Conservation (phyloP, 2,329 filamentous ascomycete species). For the Gremmenia infestans region DNA sequence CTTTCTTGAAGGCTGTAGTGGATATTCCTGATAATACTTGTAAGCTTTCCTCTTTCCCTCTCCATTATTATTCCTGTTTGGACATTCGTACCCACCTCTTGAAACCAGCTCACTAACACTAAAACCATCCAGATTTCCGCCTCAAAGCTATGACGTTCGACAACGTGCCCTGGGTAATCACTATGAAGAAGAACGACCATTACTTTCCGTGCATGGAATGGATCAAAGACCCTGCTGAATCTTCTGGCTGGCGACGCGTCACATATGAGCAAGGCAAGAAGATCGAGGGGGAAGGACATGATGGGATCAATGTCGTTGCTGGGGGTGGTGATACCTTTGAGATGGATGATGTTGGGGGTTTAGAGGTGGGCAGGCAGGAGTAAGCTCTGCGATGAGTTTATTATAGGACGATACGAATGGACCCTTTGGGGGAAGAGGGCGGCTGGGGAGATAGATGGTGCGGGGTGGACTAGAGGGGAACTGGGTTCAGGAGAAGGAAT, state of each 20-base stretch:
- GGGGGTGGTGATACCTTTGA: slow-evolving; percentile 26
- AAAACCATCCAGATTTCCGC: slow-evolving; percentile 65
- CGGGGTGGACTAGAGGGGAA: too few relatives aligned
- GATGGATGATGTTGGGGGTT: slow-evolving; percentile 12
- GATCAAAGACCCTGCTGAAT: slow-evolving; percentile 56
- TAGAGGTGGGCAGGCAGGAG: not conserved
- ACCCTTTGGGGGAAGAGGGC: too few relatives aligned
- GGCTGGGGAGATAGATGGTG: too few relatives aligned
- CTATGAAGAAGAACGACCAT: slow-evolving; percentile 99
- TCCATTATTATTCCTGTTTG: slow-evolving; percentile 1
- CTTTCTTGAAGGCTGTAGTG: slow-evolving; percentile 75
- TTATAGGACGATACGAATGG: too few relatives aligned
- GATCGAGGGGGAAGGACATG: slow-evolving; percentile 47
- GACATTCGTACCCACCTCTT: slow-evolving; percentile 2
- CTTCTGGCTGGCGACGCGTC: slow-evolving; percentile 58
- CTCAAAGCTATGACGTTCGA: slow-evolving; percentile 98
- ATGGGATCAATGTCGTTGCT: slow-evolving; percentile 28
- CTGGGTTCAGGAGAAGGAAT: too few relatives aligned
- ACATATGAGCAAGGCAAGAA: slow-evolving; percentile 55
- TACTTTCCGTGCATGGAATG: slow-evolving; percentile 74
- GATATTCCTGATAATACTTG: slow-evolving; percentile 94
- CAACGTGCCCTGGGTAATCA: slow-evolving; percentile 98
- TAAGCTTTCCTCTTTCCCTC: slow-evolving; percentile 36
- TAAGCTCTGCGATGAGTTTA: not conserved
- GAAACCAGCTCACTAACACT: slow-evolving; percentile 7